Evolutionary conservation across 805 yeast species (phyloP).

Genomic region (Groenewaldozyma tartarivorans): DNA sequence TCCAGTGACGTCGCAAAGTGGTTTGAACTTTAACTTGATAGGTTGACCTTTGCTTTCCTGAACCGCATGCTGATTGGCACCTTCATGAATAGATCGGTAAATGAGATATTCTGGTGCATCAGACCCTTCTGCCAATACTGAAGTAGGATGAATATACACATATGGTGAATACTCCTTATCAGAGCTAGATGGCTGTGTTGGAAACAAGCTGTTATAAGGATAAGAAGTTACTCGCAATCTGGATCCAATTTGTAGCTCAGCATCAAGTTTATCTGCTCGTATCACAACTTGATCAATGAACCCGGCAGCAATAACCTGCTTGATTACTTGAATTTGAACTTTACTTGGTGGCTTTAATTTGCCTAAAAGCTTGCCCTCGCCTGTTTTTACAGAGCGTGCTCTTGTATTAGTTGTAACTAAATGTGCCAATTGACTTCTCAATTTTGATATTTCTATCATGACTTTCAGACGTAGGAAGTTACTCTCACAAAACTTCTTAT

Average conservation of each 20-base stretch:
- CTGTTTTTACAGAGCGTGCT: conserved; percentile 30
- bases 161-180: conserved; percentile 36
- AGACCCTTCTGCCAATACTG: conserved; percentile 55
- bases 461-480: conserved; percentile 69
- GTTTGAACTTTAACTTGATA: conserved; percentile 42
- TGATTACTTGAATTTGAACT: conserved; percentile 63
- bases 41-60: conserved; percentile 24
- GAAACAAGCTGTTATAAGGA: conserved; percentile 48
- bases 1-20: conserved; percentile 67
- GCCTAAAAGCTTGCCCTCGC: conserved; percentile 41
- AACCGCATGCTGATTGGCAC: conserved; percentile 37
- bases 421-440: conserved; percentile 69
- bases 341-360: conserved; percentile 56
- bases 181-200: conserved; percentile 25
- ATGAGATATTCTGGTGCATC: conserved; percentile 74
- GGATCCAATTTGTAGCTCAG: conserved; percentile 52
- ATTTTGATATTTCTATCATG: conserved; percentile 76
- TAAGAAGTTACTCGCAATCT: conserved; percentile 41
- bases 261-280: conserved; percentile 63
- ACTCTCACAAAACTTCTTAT: conserved; percentile 39
- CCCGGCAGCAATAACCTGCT: conserved; percentile 90
- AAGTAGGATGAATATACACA: conserved; percentile 74
- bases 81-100: conserved; percentile 55
- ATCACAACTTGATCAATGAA: conserved; percentile 85
- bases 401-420: conserved; percentile 54